Conservation (phyloP, 345 rosid genomes). For the Microthlaspi erraticum region DNA sequence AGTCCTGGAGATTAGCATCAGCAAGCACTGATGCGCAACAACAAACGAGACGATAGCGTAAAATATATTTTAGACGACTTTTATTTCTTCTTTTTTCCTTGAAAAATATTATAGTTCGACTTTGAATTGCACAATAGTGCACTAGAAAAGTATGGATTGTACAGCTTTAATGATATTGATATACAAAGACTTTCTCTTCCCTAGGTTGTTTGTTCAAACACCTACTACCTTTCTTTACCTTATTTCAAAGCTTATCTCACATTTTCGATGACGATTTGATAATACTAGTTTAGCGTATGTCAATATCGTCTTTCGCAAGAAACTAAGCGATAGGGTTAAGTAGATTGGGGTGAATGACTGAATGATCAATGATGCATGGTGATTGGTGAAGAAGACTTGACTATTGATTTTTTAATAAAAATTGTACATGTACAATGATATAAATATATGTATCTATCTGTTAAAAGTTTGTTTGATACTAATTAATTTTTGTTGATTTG, state of each 20-base stretch:
- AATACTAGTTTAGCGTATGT: not conserved
- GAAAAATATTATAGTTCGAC: not conserved
- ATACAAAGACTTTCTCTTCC: constrained; percentile 1
- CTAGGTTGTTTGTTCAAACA: not conserved
- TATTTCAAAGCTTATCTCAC: not conserved
- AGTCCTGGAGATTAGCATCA: constrained; percentile 1
- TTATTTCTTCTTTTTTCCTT: not conserved
- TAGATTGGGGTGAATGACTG: too few relatives aligned
- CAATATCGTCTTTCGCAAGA: not conserved
- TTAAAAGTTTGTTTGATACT: too few relatives aligned
- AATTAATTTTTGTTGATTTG: too few relatives aligned
- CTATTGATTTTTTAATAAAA: too few relatives aligned
- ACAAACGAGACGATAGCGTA: constrained; percentile 17
- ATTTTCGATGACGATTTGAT: not conserved
- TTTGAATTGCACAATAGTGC: constrained; percentile 16
- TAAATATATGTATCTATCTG: too few relatives aligned
- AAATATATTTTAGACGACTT: constrained; percentile 24
- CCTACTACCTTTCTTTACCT: not conserved
- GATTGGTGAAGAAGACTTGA: too few relatives aligned
- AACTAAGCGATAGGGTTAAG: not conserved
- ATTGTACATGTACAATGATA: too few relatives aligned
- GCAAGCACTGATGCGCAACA: constrained; percentile 16
- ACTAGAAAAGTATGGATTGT: not conserved
- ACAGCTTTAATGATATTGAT: not conserved
- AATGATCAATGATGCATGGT: too few relatives aligned